Conservation (phyloP, 352 stramenopile species). For the Globisporangium echinulatum region DNA sequence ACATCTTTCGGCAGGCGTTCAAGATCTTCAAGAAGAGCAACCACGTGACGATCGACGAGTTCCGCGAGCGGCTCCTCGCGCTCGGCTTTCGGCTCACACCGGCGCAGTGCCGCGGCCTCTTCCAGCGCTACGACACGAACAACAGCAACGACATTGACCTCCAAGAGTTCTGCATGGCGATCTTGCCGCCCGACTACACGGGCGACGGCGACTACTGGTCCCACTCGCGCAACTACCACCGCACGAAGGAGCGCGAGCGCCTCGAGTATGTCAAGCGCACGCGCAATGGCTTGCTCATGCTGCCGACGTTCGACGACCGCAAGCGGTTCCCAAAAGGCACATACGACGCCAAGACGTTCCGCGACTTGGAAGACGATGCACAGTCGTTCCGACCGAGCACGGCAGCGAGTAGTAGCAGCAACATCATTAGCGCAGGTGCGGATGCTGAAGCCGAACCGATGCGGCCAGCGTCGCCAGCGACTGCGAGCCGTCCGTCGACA, state of each 20-base stretch:
- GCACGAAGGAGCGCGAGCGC: slow-evolving; percentile 33
- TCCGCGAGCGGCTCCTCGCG: slow-evolving; percentile 56
- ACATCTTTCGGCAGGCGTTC: slow-evolving; percentile 74
- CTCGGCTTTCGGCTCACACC: slow-evolving; percentile 66
- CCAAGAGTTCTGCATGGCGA: slow-evolving; percentile 75
- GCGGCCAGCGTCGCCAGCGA: not conserved
- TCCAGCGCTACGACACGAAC: slow-evolving; percentile 69
- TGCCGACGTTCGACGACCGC: slow-evolving; percentile 55
- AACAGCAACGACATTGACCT: slow-evolving; percentile 75
- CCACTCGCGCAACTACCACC: slow-evolving; percentile 51
- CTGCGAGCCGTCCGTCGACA: slow-evolving; percentile 11
- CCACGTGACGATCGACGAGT: slow-evolving; percentile 67
- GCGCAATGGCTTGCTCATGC: slow-evolving; percentile 54
- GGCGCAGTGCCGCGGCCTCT: slow-evolving; percentile 56
- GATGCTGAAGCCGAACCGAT: not conserved
- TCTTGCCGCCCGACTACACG: slow-evolving; percentile 76
- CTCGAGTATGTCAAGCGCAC: slow-evolving; percentile 59
- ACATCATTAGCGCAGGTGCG: slow-evolving; percentile 1
- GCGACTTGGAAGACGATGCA: slow-evolving; percentile 26
- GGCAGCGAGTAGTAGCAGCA: not conserved
- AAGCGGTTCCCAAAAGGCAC: slow-evolving; percentile 46
- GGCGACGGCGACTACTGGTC: slow-evolving; percentile 74
- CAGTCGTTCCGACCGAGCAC: slow-evolving; percentile 1
- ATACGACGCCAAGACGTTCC: slow-evolving; percentile 32
- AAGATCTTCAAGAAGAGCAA: slow-evolving; percentile 80